Percentiles rank a stretch among this genome's conserved stretches.
Conservation (phyloP, 1,139 yeast genomes). For the Yamadazyma sp. region DNA sequence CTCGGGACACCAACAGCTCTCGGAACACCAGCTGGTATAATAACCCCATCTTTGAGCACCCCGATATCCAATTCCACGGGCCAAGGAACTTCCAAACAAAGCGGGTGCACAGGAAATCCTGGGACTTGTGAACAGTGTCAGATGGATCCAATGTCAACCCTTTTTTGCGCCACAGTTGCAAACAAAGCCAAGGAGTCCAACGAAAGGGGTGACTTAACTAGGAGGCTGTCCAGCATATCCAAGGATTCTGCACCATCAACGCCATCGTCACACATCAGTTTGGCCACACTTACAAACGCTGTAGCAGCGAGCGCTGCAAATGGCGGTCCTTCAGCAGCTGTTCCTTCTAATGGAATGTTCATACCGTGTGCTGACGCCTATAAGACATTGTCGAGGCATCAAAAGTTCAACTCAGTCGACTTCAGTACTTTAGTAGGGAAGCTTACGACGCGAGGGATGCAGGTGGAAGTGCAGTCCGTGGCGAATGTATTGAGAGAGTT, state of each 20-base stretch:
- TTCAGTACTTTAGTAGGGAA: conserved; percentile 73
- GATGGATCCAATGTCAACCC: conserved; percentile 82
- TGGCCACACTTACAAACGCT: conserved; percentile 3
- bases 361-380: conserved; percentile 90
- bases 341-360: conserved; percentile 42
- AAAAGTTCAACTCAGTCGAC: conserved; percentile 70
- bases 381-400: conserved; percentile 78
- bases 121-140: conserved; percentile 87
- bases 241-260: conserved; percentile 18
- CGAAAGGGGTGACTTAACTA: conserved; percentile 14
- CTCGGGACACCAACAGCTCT: conserved; percentile 9
- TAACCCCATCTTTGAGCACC: conserved; percentile 18
- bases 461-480: conserved; percentile 83
- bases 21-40: conserved; percentile 13
- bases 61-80: conserved; percentile 18
- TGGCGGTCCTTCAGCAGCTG: conserved; percentile 12
- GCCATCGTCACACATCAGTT: conserved; percentile 2
- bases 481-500: conserved; percentile 80
- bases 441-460: conserved; percentile 80
- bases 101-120: conserved; percentile 83
- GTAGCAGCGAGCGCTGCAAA: conserved; percentile 7
- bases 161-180: conserved; percentile 85
- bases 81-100: conserved; percentile 19
- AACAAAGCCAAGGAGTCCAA: conserved; percentile 37
- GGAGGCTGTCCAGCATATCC: conserved; percentile 8